Base-by-base conservation (phyloP, 148 eudicot species). In the Fagopyrum tataricum region DNA sequence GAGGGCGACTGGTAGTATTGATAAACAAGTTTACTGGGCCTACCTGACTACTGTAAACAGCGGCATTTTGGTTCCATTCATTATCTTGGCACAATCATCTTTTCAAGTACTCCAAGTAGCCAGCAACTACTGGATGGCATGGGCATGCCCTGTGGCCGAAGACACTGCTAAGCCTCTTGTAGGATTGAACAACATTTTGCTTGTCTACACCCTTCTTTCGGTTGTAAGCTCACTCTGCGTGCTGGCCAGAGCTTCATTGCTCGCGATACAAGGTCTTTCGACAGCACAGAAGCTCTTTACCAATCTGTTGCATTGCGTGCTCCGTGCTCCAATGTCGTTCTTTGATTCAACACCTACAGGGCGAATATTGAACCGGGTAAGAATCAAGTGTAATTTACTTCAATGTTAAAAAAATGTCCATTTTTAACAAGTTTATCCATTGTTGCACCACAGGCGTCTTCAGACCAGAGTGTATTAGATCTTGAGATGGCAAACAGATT, bases 81-180 rank as follows among this genome's bases (percentile, higher is more conserved):
- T 91, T 70, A 18, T 94, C 53, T 72, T 94, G 58, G 93, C 89
- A 4, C 97, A 94, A 24, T 85, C 88, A 37, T 83, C 87, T 42
- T 94, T 94, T 74, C 98, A 94, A 79, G 86, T 81, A 51, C 70
- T 94, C 58, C 98, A 94, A 80, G 82, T 94, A 72, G 83, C 86
- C n/a, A 91, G 97, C 84, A 94, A 94, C 71, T 94, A 94, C 68
- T 94, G 98, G 98, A 91, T 94, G 97, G 95, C 98, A 43, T 94
- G 93, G 96, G 87, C 93, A 42, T 89, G 91, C 87, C 98, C 91
- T 68, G 49, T 91, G 0, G 76, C 86, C 1, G 75, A 85, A 47
- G 84, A 79, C 56, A 85, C 72, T 11, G 78, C 73, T 37, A 79
- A 80, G 76, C 85, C 86, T 49, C 31, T 79, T 48, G 67, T 76